Evolutionary conservation across 2,329 filamentous ascomycete genomes (phyloP), one percentile per base, ranked within the genome.

Genomic region (Verticillium tricorpus): DNA sequence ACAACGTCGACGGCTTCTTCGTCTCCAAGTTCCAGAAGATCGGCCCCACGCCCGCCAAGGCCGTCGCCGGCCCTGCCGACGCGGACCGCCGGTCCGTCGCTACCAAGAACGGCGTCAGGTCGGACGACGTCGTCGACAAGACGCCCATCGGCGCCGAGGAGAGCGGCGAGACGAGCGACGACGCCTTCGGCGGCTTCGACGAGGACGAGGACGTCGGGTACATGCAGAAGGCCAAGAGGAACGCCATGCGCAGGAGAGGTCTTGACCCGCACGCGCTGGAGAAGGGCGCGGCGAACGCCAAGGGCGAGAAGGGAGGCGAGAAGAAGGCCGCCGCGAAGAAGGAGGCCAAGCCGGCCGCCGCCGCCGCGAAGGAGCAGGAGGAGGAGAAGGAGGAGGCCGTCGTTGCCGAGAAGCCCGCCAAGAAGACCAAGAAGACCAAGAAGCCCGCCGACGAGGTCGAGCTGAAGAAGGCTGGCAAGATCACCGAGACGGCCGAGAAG

Each of bases 1-100:
- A 95, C 80, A 97, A 97, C 78, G 93, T 99, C 37, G 95, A 98
- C 74, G 95, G 95, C 66, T 99, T 99, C 87, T 99, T 93, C 74
- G 95, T 99, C 64, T 92, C 93, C 71, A 99, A 99, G 77, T 90
- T 99, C 78, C 93, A 96, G 78, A 99, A 99, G 84, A 86, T 86
- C 17, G 94, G 87, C 0, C 90, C 92, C 3, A 91, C 90, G 50
- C 89, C 91, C 1, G 78, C 82, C 61, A 86, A 84, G 64, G 66
- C 66, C 56, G 57, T 64, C 40, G 22, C 56, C 55, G 60, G 40
- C 60, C 81, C 83, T 2, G 78, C 83, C 9, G 70, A 72, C 28
- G 64, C 58, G 60, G 73, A 76, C 60, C 69, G 67, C 62, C 58
- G 50, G 50, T 65, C 64, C 56, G 63, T 61, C 60, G 71, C 69